Base-by-base conservation (phyloP, 306 rosid genomes). In the Trifolium fragiferum region DNA sequence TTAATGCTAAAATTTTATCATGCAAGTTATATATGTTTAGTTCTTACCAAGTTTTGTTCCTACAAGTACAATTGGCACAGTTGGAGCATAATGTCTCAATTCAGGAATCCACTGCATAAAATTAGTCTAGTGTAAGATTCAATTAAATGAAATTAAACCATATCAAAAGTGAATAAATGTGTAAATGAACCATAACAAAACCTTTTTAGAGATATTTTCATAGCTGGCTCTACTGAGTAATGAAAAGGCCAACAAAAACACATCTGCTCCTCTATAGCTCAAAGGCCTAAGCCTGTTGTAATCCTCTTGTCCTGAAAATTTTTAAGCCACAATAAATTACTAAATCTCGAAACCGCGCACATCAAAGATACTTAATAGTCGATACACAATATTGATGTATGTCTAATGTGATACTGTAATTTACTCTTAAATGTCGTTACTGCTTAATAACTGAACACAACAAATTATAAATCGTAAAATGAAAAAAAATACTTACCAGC, bases 211-310 rank as follows among this genome's bases (percentile, higher is more conserved):
- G 65, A 93, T 88, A 72, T 93, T 93, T 51, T 93, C 98, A 63
- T 89, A 93, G 88, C 97, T 93, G 77, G 97, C 98, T 89, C 80
- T 91, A 89, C 97, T 93, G 65, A 93, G 88, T 55, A 93, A 93
- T 71, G 98, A 93, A 79, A 93, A 93, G 19, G 97, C 98, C 60
- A 93, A 68, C 84, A 93, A 84, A 80, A 93, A 93, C 85, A 93
- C 97, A 85, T 93, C 97, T 53, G 97, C 93, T 68, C 97, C 98
- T 82, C 98, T 93, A 59, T 90, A 93, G 76, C 97, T 93, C 82
- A 93, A 80, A 57, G 98, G 98, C 90, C 98, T 88, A 60, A 93
- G 91, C 90, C 97, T 87, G 69, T 93, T 93, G 72, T 93, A 93
- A 78, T 90, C 97, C 78, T 93, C 97, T 64, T 93, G 98, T 33